Evolutionary conservation across 805 yeast species (phyloP), one percentile per base, ranked within the genome.

Genomic region (Saccharomycopsis sp.): DNA sequence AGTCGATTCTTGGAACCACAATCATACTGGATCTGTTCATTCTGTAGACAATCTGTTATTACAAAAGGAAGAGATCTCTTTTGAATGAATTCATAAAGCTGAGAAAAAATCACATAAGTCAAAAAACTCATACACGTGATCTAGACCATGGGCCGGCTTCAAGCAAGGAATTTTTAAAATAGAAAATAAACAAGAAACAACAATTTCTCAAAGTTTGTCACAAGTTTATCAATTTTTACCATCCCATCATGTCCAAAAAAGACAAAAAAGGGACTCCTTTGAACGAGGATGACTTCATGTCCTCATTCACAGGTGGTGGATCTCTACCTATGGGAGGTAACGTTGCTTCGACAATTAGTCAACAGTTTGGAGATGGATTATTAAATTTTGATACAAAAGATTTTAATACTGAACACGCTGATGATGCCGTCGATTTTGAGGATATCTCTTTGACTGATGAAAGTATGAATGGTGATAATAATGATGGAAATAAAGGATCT

Each of bases 371-470:
- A 3, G 29, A 35, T 5, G 45, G 47, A 3, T 14, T 36, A 5
- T 18, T 40, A 8, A 39, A 39, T 6, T 37, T 44, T n/a, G 46
- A 45, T 27, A 45, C 46, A 2, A 37, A 34, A n/a, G 49, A 45
- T 18, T 45, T 45, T 38, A 45, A 37, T 18, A 72, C 58, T 63
- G 69, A 70, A 40, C 97, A 88, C 58, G 88, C 92, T 1, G 95
- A 75, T 5, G 89, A 88, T 57, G 98, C 98, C 8, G 66, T 87
- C 25, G 97, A 89, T 58, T 89, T 83, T 56, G 96, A 85, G 53
- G 95, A 85, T 9, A 51, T 58, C 3, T 40, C 47, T 18, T 44
- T 42, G 34, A 39, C 41, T 23, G 53, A 49, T 2, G 52, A 49
- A 8, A 50, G 48, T 15, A 42, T 44, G 5, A 45, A 32, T 10